Base-by-base conservation (phyloP, 2,329 filamentous ascomycete genomes). In the Pseudonectria buxi region DNA sequence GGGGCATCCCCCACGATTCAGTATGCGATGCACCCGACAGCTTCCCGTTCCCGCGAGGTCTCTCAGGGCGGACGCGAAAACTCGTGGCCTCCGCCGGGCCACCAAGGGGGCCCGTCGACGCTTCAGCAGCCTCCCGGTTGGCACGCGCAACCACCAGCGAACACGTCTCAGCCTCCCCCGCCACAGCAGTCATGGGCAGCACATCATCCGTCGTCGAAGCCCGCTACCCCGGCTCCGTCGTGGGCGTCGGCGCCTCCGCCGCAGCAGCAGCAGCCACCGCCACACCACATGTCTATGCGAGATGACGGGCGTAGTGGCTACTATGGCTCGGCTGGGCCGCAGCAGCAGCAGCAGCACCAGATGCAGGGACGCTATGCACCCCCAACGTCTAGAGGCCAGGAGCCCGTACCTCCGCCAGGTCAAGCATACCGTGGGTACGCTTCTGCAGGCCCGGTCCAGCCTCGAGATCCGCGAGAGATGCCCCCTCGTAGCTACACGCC, bases 1-100 rank as follows among this genome's bases (percentile, higher is more conserved):
- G 61, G 63, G 14, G 64, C 65, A n/a, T 71, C 72, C 6, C 68
- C 73, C n/a, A 65, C 70, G n/a, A 65, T 69, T 14, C 74, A 76
- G 44, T 78, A 78, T 37, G 60, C 65, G 1, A 54, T 63, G 9
- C 72, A 77, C 49, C 60, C 63, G n/a, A 49, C 65, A 14, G 53
- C 60, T 11, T 51, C 67, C 10, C 62, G 67, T 18, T 56, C 62
- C 10, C 65, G 69, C 14, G 71, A 75, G 30, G 44, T 56, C 12
- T 49, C 65, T 0, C 59, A 49, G 34, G 53, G 39, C 54, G 63
- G 64, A 28, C 56, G 57, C 30, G 59, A 62, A 22, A 53, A 47
- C 25, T 45, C 62, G 7, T 64, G 64, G 50, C 63, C 62, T n/a
- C 36, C 47, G 12, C 24, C 45, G 16, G 28, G 36, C 10, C 50